Percentiles rank a stretch among this genome's conserved stretches.
Conservation (phyloP, 2,329 filamentous ascomycete species). For the Calycina herbarum region DNA sequence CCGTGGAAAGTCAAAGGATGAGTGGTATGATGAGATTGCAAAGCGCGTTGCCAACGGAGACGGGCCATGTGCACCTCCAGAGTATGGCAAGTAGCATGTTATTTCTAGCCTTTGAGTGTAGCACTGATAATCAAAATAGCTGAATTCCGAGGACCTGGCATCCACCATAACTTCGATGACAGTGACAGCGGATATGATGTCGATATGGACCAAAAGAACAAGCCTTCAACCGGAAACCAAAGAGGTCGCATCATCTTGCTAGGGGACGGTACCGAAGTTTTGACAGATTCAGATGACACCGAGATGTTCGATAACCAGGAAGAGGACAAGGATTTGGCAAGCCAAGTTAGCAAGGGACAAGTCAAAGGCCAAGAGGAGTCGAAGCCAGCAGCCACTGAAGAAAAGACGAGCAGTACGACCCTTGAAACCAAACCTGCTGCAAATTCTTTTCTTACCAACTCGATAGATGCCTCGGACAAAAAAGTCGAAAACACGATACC, state of each 20-base stretch:
- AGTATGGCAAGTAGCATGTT: conserved; percentile 74
- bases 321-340: conserved; percentile 79
- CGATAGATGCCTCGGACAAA: conserved; percentile 20
- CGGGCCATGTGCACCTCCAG: conserved; percentile 95
- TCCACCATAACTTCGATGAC: conserved; percentile 81
- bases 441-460: conserved; percentile 22
- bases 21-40: conserved; percentile 97
- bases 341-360: conserved; percentile 72
- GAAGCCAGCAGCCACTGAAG: conserved; percentile 16
- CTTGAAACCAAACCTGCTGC: conserved; percentile 27
- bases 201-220: conserved; percentile 65
- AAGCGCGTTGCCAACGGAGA: conserved; percentile 94
- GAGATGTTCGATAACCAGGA: conserved; percentile 94
- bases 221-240: conserved; percentile 68
- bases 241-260: conserved; percentile 87
- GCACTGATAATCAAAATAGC: conserved; percentile 51
- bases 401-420: conserved; percentile 26
- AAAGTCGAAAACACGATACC: conserved; percentile 19
- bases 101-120: conserved; percentile 20
- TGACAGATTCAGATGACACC: conserved; percentile 83
- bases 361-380: conserved; percentile 13
- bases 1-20: conserved; percentile 88
- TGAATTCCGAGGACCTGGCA: conserved; percentile 80
- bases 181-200: conserved; percentile 76
- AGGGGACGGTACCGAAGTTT: conserved; percentile 90